Evolutionary conservation across 176 grass and related monocot species (phyloP), one percentile per base, ranked within the genome.

Genomic region (Raddia guianensis): DNA sequence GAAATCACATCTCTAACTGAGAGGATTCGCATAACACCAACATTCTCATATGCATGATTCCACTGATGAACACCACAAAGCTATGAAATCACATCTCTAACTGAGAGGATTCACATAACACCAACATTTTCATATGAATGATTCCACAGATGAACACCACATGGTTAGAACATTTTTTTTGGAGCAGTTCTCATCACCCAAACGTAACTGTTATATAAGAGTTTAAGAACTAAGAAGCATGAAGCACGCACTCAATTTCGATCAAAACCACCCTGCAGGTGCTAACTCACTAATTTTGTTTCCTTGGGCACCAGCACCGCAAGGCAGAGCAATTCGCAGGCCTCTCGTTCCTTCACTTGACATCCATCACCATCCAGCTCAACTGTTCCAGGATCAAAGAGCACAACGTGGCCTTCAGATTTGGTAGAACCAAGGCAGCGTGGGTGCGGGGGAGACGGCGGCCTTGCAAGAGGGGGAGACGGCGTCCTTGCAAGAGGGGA

Each of bases 291-390:
- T 65, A 76, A 78, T 76, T 34, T 32, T 40, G 68, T 66, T 18
- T 44, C 86, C 62, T 77, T 63, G 42, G 80, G 55, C 58, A 88
- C 14, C 12, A 89, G 91, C 58, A 97, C 83, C 2, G 94, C 87
- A 12, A 94, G 88, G 60, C 81, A 90, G 27, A 94, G 79, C 87
- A 97, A 76, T 7, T 76, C 51, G 8, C 75, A 82, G 63, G 9
- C 67, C 66, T 74, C 67, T 49, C 33, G 59, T 6, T 60, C 47
- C 43, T 60, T 75, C 46, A 77, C 42, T 66, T 68, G 35, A 7
- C 48, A 65, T 3, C 34, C 68, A 52, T 79, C 55, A 8, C 11
- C 84, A 44, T 88, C 86, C 63, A 93, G 49, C 15, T 68, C 64
- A 68, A 11, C 35, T 3, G 70, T 5, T 48, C 54, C 59, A 1